Evolutionary conservation across 495 filamentous ascomycete genomes (phyloP), one percentile per base, ranked within the genome.

Genomic region (Cercophora sp.): DNA sequence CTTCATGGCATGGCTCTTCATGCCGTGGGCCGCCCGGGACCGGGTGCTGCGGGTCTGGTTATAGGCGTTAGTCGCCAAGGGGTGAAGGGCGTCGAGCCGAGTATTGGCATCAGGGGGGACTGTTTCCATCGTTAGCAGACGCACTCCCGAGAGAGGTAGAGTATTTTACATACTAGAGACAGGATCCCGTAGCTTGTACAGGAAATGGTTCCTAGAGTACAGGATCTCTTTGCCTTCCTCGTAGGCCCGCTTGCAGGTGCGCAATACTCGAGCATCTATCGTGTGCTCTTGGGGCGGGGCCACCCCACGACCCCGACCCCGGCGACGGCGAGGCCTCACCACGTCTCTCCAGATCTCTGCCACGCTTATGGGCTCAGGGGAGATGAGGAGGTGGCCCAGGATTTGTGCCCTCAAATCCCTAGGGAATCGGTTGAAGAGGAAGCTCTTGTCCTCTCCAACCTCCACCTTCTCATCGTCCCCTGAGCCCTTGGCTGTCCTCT

Each of bases 181-280:
- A n/a, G 22, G 15, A 31, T 77, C 69, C 2, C 70, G 63, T n/a
- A 75, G 48, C 8, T 57, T 48, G 48, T 76, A 75, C 0, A 54
- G 11, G 48, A 77, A 77, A 0, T 31, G 59, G 25, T 77, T 77
- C 37, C 70, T 61, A 1, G 67, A 70, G 40, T 66, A 77, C 0
- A 77, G 61, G 4, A 76, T 50, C 0, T 48, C 57, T 1, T 57
- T 41, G 4, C 64, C 74, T 43, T 74, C 66, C 1, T 32, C 8
- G 1, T 44, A 49, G 10, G 67, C 41, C 8, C 57, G 55, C 2
- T 51, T 54, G 43, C 68, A 70, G 0, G 62, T 64, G 8, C 35
- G 41, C 27, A 77, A 48, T 26, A 77, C 70, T 0, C 52, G 25
- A 0, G 67, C 37, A 19, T 75, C 46, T 45, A 67, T 60, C n/a